A percentile compares a stretch with the other conserved stretches of the same genome.
phyloP scores from a whole-genome alignment of 768 basidiomycete genomes.

The Brasilioporus rufonigricans region DNA sequence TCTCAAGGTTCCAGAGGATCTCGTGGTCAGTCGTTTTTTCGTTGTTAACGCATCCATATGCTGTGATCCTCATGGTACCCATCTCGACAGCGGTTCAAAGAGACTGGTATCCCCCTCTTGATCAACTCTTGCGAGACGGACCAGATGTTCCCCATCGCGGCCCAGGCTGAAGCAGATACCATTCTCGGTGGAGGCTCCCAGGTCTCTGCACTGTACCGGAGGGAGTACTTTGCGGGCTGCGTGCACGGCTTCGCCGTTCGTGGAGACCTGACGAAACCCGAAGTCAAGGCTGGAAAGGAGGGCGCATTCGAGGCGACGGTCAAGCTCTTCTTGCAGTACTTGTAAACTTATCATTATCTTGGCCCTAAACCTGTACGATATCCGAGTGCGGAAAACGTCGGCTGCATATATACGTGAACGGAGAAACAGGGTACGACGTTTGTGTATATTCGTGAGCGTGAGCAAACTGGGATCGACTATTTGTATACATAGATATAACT shows the following conservation, averaged over 20 bases:
- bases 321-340: conserved; percentile 46
- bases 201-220: conserved; percentile 39
- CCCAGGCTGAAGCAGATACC: conserved; percentile 45
- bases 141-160: conserved; percentile 45
- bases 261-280: conserved; percentile 45
- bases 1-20: conserved; percentile 42
- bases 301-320: conserved; percentile 49
- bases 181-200: conserved; percentile 47
- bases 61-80: background rate
- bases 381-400: background rate
- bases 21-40: conserved; percentile 46
- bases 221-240: conserved; percentile 35
- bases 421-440: too few species aligned
- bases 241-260: conserved; percentile 57
- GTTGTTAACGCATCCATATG: background rate
- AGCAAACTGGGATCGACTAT: background rate
- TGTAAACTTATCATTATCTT: conserved; percentile 11
- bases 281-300: conserved; percentile 61
- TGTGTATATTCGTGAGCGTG: too few species aligned
- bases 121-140: conserved; percentile 66
- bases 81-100: conserved; percentile 45
- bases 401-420: background rate
- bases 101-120: conserved; percentile 54
- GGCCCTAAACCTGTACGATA: background rate
- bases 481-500: conserved; percentile 3